These are phyloP conservation scores for Linum usitatissimum DNA, from an alignment of 345 rosid genomes.

Conservation along the genomic window DNA sequence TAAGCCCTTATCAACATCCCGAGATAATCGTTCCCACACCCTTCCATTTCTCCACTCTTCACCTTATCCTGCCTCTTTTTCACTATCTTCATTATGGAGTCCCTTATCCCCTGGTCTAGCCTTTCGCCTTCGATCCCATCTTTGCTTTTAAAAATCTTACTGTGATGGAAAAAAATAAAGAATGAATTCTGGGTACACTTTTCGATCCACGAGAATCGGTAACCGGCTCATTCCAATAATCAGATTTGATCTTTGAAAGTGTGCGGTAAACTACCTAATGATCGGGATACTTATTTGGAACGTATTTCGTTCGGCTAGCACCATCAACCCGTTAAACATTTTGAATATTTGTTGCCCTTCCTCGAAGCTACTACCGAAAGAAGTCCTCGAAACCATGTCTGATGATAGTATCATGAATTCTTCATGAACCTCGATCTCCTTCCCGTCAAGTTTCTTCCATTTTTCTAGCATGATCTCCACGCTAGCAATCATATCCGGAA, in stretches of 20 bases:
- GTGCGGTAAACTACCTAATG: not conserved
- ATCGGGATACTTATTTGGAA: not conserved
- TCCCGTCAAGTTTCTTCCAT: not conserved
- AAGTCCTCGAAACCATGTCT: not conserved
- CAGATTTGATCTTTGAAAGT: not conserved
- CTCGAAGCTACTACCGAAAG: not conserved
- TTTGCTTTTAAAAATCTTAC: too few relatives aligned
- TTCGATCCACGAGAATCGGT: not conserved
- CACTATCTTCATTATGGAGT: not conserved
- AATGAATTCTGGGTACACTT: too few relatives aligned
- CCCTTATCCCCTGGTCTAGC: not conserved
- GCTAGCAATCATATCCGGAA: not conserved
- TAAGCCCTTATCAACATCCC: not conserved
- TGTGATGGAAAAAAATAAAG: not conserved
- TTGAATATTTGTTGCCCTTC: not conserved
- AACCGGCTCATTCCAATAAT: not conserved
- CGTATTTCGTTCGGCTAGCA: not conserved
- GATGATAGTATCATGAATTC: not conserved
- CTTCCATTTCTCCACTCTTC: not conserved
- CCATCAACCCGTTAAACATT: not conserved
- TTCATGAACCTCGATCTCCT: not conserved
- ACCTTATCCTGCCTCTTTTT: not conserved
- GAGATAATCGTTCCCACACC: not conserved
- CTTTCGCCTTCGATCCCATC: not conserved
- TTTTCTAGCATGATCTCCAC: not conserved